Evolutionary conservation across 208 protist genomes (phyloP).

Genomic region (Leishmania arabica): DNA sequence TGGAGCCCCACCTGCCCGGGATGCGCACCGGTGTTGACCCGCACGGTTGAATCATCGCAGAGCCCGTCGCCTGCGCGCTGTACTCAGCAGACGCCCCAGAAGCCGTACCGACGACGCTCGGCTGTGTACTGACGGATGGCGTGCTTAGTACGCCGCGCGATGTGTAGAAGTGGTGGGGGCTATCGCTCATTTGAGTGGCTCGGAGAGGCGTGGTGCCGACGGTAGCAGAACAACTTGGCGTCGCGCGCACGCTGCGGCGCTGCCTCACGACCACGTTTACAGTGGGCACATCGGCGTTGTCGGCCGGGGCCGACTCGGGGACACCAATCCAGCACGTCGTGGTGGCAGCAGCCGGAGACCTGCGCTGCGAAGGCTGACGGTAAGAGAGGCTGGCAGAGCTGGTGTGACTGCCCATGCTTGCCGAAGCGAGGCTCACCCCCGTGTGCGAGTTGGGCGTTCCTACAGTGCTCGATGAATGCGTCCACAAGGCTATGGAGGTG

Average conservation of each 20-base stretch:
- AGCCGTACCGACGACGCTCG: background rate
- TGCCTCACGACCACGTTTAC: slow-evolving; percentile 34
- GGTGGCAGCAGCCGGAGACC: background rate
- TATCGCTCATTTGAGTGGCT: background rate
- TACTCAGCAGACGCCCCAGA: background rate
- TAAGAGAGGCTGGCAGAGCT: slow-evolving; percentile 5
- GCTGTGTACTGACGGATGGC: background rate
- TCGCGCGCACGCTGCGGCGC: slow-evolving; percentile 15
- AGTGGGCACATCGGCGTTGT: slow-evolving; percentile 8
- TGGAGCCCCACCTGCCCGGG: slow-evolving; percentile 9
- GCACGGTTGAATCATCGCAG: background rate
- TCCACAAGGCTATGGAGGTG: background rate
- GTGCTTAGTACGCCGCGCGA: background rate
- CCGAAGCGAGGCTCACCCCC: background rate
- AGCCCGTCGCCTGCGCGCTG: background rate
- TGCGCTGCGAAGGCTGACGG: slow-evolving; percentile 3
- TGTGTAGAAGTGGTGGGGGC: background rate
- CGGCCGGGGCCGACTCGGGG: slow-evolving; percentile 9
- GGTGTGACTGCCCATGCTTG: background rate
- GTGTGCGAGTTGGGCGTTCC: slow-evolving; percentile 12
- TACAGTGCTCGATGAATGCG: slow-evolving; percentile 16
- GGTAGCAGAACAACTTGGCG: slow-evolving; percentile 10
- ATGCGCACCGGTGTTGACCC: slow-evolving; percentile 28
- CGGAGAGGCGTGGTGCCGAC: background rate
- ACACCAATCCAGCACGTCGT: slow-evolving; percentile 18